Evolutionary conservation across 768 basidiomycete species (phyloP).

Genomic region (Amanita fuliginea): DNA sequence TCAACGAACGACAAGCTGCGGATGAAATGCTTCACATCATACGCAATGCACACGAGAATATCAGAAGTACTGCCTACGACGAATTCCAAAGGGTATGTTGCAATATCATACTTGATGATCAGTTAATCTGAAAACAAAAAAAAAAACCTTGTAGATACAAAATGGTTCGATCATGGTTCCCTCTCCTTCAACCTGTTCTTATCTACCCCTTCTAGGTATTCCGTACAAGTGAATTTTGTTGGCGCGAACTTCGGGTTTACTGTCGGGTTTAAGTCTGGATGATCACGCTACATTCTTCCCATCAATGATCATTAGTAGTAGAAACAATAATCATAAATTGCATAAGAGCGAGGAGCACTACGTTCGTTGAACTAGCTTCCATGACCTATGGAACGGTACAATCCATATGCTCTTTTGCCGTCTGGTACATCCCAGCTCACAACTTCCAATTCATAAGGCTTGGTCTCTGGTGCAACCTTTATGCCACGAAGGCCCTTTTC

Average conservation of each 20-base stretch:
- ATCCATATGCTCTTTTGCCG: not conserved
- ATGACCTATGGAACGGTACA: not conserved
- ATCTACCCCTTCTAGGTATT: constrained; percentile 19
- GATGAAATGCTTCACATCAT: constrained; percentile 88
- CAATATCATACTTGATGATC: not conserved
- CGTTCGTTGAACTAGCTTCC: not conserved
- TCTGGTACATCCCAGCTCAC: constrained; percentile 1
- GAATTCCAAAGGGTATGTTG: constrained; percentile 79
- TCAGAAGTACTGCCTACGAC: constrained; percentile 88
- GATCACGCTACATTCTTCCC: too few relatives aligned
- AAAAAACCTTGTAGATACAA: constrained; percentile 19
- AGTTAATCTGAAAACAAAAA: not conserved
- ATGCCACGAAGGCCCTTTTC: constrained; percentile 11
- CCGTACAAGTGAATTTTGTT: constrained; percentile 27
- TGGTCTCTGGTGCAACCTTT: not conserved
- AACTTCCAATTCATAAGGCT: not conserved
- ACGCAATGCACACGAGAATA: constrained; percentile 90
- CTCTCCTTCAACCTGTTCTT: not conserved
- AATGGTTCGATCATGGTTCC: constrained; percentile 20
- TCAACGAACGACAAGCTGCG: constrained; percentile 86
- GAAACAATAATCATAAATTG: not conserved
- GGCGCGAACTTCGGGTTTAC: not conserved
- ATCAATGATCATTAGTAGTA: too few relatives aligned
- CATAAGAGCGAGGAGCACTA: not conserved
- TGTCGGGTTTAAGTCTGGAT: not conserved